phyloP scores from a whole-genome alignment of 495 filamentous ascomycete genomes.

The Aspergillus leporis region DNA sequence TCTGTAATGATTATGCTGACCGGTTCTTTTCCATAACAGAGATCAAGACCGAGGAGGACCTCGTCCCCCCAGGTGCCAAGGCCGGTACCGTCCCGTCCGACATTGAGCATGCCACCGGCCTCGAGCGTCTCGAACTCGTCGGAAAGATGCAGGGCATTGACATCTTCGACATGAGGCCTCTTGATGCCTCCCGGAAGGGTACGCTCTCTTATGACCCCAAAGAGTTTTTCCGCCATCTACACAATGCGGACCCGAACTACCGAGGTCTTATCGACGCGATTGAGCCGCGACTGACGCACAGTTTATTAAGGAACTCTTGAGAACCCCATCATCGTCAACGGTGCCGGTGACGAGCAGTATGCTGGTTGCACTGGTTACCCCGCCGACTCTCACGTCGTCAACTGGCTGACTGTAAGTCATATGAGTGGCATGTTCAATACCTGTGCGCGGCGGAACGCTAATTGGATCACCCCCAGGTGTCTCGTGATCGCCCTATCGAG shows the following conservation, averaged over 20 bases:
- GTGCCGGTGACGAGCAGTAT: conserved; percentile 94
- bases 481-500: conserved; percentile 85
- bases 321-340: conserved; percentile 85
- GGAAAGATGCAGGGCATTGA: conserved; percentile 99
- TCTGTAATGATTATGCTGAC: conserved; percentile 13
- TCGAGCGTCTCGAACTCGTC: conserved; percentile 97
- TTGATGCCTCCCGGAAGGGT: conserved; percentile 88
- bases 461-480: conserved; percentile 54
- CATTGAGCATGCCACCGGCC: conserved; percentile 89
- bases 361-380: conserved; percentile 94
- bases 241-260: conserved; percentile 12
- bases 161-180: conserved; percentile 96
- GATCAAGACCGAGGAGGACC: conserved; percentile 76
- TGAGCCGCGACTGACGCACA: not conserved
- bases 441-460: not conserved
- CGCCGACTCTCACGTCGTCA: conserved; percentile 84
- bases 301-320: conserved; percentile 71
- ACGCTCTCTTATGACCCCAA: conserved; percentile 24
- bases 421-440: not conserved
- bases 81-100: conserved; percentile 89
- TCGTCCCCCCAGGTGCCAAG: conserved; percentile 76
- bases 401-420: conserved; percentile 83
- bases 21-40: conserved; percentile 56
- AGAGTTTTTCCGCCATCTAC: not conserved
- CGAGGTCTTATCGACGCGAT: not conserved